These are phyloP conservation scores for Dryadomyces quercivorus DNA, from an alignment of 2,329 filamentous ascomycete genomes.

Conservation along the genomic window DNA sequence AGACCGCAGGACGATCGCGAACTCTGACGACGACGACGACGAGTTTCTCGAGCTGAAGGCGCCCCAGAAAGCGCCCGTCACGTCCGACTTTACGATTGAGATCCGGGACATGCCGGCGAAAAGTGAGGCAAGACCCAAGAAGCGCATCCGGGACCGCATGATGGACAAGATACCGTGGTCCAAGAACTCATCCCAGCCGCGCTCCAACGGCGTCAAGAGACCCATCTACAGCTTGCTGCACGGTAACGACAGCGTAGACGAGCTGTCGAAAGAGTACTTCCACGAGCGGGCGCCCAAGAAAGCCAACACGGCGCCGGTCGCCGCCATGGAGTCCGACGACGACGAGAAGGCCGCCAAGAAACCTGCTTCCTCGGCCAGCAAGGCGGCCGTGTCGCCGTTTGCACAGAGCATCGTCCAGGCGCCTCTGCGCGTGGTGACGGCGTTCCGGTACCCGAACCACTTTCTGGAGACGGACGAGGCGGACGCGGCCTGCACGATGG, in stretches of 20 bases:
- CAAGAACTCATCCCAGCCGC: not conserved
- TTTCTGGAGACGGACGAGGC: not conserved
- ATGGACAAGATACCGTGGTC: not conserved
- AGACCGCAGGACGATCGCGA: not conserved
- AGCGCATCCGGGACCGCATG: not conserved
- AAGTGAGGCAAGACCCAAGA: not conserved
- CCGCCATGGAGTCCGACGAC: not conserved
- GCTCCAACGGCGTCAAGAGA: not conserved
- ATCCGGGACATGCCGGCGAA: not conserved
- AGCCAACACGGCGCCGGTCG: not conserved
- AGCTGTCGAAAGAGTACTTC: slow-evolving; percentile 8
- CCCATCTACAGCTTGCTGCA: not conserved
- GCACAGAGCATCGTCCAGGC: not conserved
- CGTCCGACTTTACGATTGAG: not conserved
- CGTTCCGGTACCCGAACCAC: slow-evolving; percentile 2
- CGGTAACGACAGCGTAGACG: slow-evolving; percentile 6
- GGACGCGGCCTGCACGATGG: not conserved
- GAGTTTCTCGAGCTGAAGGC: too few species aligned
- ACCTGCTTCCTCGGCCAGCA: not conserved
- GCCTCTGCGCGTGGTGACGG: slow-evolving; percentile 1
- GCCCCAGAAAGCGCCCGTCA: not conserved
- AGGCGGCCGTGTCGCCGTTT: not conserved
- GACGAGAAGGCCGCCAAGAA: not conserved
- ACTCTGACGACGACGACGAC: not conserved
- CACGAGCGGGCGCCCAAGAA: not conserved